These are phyloP conservation scores for Protomyces arabidopsidicola DNA, from an alignment of 1,139 yeast species.

Conservation along the genomic window DNA sequence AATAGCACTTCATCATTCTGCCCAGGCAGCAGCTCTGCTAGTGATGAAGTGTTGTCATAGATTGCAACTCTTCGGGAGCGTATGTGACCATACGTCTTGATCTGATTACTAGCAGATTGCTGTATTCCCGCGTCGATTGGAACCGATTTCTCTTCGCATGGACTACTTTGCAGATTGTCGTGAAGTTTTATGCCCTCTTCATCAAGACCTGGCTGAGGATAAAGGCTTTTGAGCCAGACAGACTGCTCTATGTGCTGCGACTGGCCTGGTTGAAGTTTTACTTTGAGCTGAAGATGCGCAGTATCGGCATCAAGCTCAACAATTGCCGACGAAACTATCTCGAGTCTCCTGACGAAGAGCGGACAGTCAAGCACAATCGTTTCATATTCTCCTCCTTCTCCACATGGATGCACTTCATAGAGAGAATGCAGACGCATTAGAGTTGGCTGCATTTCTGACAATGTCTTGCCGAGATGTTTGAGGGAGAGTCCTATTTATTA, in stretches of 20 bases:
- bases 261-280: slow-evolving; percentile 40
- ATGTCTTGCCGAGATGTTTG: slow-evolving; percentile 61
- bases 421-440: slow-evolving; percentile 54
- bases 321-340: slow-evolving; percentile 45
- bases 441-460: slow-evolving; percentile 58
- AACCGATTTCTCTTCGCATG: background rate
- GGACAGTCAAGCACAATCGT: slow-evolving; percentile 88
- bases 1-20: slow-evolving; percentile 47
- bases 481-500: slow-evolving; percentile 48
- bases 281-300: slow-evolving; percentile 52
- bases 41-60: slow-evolving; percentile 3
- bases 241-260: background rate
- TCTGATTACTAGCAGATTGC: background rate
- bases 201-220: background rate
- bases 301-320: slow-evolving; percentile 59
- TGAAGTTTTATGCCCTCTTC: background rate
- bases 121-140: background rate
- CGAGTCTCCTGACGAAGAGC: slow-evolving; percentile 58
- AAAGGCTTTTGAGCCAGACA: background rate
- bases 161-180: background rate
- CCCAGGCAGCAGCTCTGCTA: slow-evolving; percentile 29
- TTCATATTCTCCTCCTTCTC: slow-evolving; percentile 98
- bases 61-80: background rate
- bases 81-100: background rate
- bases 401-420: slow-evolving; percentile 89